Conservation (phyloP, 306 rosid genomes). For the Inga oerstediana region DNA sequence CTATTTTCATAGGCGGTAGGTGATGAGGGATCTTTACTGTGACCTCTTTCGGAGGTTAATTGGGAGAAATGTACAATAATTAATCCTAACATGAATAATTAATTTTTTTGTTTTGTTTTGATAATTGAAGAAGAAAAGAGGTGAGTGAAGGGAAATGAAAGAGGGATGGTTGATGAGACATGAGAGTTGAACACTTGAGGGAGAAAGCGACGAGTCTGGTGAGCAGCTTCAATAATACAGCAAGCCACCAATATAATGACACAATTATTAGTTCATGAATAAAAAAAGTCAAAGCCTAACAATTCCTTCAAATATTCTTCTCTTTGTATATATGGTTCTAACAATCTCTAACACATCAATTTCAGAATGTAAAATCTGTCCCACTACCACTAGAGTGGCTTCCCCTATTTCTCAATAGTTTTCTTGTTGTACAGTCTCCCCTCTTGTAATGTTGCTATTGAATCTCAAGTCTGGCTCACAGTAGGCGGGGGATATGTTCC, state of each 20-base stretch:
- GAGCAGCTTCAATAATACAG: not conserved
- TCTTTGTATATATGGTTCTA: not conserved
- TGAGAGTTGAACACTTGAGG: not conserved
- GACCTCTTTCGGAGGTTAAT: no score
- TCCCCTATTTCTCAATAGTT: not conserved
- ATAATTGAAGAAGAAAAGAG: not conserved
- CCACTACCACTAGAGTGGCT: not conserved
- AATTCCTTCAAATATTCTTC: no score
- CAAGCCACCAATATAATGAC: not conserved
- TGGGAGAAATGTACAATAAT: no score
- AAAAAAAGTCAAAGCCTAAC: not conserved
- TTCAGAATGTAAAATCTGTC: not conserved
- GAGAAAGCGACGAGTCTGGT: conserved; percentile 1
- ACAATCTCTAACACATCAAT: not conserved
- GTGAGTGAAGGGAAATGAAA: not conserved
- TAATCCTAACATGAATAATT: not conserved
- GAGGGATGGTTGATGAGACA: not conserved
- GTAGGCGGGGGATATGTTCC: fast-evolving
- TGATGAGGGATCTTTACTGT: no score
- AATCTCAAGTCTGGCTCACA: no score
- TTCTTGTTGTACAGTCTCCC: not conserved
- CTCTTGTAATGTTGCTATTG: not conserved
- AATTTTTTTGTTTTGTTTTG: no score
- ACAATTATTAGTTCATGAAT: not conserved
- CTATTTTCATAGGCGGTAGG: no score